Base-by-base conservation (phyloP, 306 rosid species). In the Quercus parvula region DNA sequence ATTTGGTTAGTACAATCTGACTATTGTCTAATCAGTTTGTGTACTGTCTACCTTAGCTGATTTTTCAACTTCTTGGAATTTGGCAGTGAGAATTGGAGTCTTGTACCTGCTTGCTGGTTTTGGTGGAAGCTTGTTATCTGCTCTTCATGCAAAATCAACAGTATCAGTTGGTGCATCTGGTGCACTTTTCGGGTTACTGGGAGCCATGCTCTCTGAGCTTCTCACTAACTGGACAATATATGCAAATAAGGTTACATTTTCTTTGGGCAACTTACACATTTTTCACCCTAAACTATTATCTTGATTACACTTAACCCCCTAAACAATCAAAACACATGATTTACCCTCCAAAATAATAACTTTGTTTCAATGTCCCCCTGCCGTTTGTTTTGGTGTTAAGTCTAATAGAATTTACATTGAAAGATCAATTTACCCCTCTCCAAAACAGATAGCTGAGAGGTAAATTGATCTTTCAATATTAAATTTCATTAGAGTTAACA, bases 141-240 rank as follows among this genome's bases (percentile, higher is more conserved):
- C 85, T 31, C 31, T 96, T 49, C 51, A 24, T 71, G 12, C 56
- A 13, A 19, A 24, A 12, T 51, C 70, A 58, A 56, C 79, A 30
- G 63, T 96, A 71, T 96, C 98, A 1, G 97, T 96, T 33, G 99
- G 99, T 0, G 99, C 99, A 41, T 96, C 99, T 0, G 97, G 97
- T 61, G 96, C 99, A 8, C 98, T 93, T 78, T 96, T 96, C 22
- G 99, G 99, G 18, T 86, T 93, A 76, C 67, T 93, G 28, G 99
- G 98, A 71, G 88, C 94, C 83, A 89, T 93, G 99, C 94, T 96
- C 74, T 96, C 99, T 18, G 99, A 96, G 89, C 98, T 96, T 79
- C 79, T 96, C n/a, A 93, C 86, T 33, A 95, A 95, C 78, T 95
- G 97, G 99, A 83, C 96, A 76, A 87, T 89, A 71, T 93, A 93